Base-by-base conservation (phyloP, 1,284 basidiomycete species). In the Trametes versicolor region DNA sequence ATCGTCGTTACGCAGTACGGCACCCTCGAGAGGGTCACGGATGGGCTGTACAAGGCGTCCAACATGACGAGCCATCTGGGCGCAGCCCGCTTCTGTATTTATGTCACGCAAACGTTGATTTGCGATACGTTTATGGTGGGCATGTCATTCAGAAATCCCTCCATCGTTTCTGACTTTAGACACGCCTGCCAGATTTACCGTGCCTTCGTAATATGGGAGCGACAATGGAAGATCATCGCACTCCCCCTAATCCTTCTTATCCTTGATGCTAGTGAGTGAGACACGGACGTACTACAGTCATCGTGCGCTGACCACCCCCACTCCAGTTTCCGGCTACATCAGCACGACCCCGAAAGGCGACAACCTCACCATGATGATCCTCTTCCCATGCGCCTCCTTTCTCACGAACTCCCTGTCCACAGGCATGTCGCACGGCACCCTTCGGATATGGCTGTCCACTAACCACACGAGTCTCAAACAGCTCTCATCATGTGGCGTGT, bases 61-160 rank as follows among this genome's bases (percentile, higher is more conserved):
- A 51, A 51, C 29, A 51, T 51, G 50, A 32, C 29, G 4, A 51
- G 50, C 50, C 27, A 21, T 15, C 27, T 51, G 4, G 50, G 50
- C 27, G 21, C 37, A 2, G 58, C 58, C 0, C 45, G 61, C 17
- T 65, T 50, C 39, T 36, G 34, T n/a, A 62, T 65, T 9, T 65
- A 62, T 47, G 53, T 65, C 39, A 58, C 60, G 19, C 64, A 65
- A 25, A 59, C 52, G 2, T 27, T 65, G 21, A 62, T 65, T 17
- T 60, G 60, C 2, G 64, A 65, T 29, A 37, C 45, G 1, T 65
- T 65, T 48, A 62, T 65, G 60, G 64, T 65, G 25, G 45, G 60
- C 27, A 27, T 17, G 2, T 8, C 21, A 3, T 9, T n/a, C n/a
- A 37, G 10, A n/a, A 4, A 13, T 6, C 3, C 15, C 4, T 15